Percentiles rank a stretch among this genome's conserved stretches.
These are phyloP conservation scores for Daedaleopsis sinensis DNA, from an alignment of 768 basidiomycete genomes.

Conservation along the genomic window DNA sequence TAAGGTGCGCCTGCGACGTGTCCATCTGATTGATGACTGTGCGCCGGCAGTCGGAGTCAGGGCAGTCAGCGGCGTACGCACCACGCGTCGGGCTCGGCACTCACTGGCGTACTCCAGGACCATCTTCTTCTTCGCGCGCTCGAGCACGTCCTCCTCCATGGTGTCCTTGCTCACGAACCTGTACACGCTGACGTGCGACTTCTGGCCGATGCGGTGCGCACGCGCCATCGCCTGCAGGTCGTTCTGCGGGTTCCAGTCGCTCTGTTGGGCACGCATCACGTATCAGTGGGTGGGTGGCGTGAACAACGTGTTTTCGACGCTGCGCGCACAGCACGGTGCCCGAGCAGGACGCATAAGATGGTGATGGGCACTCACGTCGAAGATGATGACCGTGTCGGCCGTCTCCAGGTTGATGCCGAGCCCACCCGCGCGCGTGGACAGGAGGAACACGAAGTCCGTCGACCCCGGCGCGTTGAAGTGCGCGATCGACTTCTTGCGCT, in stretches of 20 bases:
- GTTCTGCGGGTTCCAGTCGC: conserved; percentile 98
- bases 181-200: conserved; percentile 98
- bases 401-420: conserved; percentile 99
- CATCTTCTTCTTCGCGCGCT: conserved; percentile 99
- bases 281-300: conserved; percentile 23
- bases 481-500: conserved; percentile 92
- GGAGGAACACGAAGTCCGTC: conserved; percentile 94
- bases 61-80: background rate
- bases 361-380: conserved; percentile 71
- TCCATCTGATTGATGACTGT: conserved; percentile 99
- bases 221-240: conserved; percentile 99
- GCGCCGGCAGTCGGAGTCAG: too few species aligned
- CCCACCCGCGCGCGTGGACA: conserved; percentile 96
- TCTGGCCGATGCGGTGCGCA: conserved; percentile 98
- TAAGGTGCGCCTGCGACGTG: conserved; percentile 94
- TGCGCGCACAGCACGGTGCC: conserved; percentile 14
- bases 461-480: conserved; percentile 95
- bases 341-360: conserved; percentile 16
- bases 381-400: conserved; percentile 98
- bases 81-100: conserved; percentile 38
- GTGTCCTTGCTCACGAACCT: conserved; percentile 99
- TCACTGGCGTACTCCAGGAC: conserved; percentile 97
- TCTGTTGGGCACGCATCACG: conserved; percentile 50
- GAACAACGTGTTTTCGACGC: conserved; percentile 25
- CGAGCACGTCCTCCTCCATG: conserved; percentile 98